These are phyloP conservation scores for Firmiana major DNA, from an alignment of 345 rosid genomes.

Conservation along the genomic window DNA sequence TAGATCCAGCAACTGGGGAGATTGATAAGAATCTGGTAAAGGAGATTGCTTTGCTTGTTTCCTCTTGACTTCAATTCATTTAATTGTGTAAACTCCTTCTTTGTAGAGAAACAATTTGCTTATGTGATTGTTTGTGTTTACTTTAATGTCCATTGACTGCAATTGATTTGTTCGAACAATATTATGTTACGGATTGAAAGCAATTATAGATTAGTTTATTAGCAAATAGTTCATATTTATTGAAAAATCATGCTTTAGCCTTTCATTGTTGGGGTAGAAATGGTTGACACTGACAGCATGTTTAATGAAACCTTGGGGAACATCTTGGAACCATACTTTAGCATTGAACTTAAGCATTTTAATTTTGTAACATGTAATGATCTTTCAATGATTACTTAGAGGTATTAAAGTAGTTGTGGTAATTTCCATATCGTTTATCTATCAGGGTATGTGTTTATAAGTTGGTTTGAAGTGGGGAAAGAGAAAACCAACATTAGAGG, in stretches of 20 bases:
- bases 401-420: background rate
- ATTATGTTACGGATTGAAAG: background rate
- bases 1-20: constrained; percentile 48
- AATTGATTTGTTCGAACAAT: background rate
- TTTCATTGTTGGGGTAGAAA: background rate
- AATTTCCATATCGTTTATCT: background rate
- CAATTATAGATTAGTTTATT: background rate
- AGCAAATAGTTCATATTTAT: background rate
- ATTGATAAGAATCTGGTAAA: constrained; percentile 52
- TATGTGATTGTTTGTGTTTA: background rate
- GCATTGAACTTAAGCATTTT: background rate
- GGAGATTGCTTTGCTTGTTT: constrained; percentile 5
- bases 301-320: background rate
- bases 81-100: background rate
- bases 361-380: background rate
- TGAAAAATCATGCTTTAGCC: background rate
- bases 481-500: background rate
- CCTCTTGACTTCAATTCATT: constrained; percentile 3
- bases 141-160: background rate
- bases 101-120: background rate
- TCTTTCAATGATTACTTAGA: background rate
- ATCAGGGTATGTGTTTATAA: background rate
- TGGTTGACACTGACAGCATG: background rate
- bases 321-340: background rate
- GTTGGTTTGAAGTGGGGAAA: background rate